phyloP scores from a whole-genome alignment of 257 asterid genomes.

The Phtheirospermum japonicum region DNA sequence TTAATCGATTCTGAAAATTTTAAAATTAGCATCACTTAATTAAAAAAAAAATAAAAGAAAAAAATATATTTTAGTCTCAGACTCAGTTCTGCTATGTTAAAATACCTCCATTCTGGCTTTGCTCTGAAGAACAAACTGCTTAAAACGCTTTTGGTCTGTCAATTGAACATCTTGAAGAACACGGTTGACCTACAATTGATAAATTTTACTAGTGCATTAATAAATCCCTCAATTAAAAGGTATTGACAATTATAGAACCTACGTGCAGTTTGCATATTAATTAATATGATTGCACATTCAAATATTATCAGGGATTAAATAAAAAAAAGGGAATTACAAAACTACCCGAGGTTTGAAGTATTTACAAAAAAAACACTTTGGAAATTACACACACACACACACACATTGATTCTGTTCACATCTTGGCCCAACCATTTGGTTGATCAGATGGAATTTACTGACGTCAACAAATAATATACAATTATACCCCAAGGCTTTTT shows the following conservation, averaged over 20 bases:
- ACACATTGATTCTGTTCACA: no score
- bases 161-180: conserved; percentile 92
- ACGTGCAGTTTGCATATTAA: neutral
- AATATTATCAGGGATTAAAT: conserved; percentile 4
- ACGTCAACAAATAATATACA: no score
- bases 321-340: neutral
- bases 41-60: neutral
- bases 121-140: conserved; percentile 98
- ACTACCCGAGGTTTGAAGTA: no score
- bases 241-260: no score
- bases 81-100: conserved; percentile 18
- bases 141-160: conserved; percentile 91
- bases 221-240: conserved; percentile 20
- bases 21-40: conserved; percentile 28
- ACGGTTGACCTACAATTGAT: conserved; percentile 59
- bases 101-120: conserved; percentile 96
- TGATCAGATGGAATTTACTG: no score
- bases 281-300: conserved; percentile 6
- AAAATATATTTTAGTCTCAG: no score
- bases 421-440: no score
- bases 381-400: no score
- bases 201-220: conserved; percentile 23
- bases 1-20: conserved; percentile 72
- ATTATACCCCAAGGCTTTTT: no score
- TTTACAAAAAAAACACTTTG: no score